Base-by-base conservation (phyloP, 345 rosid species). In the Boechera divaricarpa region DNA sequence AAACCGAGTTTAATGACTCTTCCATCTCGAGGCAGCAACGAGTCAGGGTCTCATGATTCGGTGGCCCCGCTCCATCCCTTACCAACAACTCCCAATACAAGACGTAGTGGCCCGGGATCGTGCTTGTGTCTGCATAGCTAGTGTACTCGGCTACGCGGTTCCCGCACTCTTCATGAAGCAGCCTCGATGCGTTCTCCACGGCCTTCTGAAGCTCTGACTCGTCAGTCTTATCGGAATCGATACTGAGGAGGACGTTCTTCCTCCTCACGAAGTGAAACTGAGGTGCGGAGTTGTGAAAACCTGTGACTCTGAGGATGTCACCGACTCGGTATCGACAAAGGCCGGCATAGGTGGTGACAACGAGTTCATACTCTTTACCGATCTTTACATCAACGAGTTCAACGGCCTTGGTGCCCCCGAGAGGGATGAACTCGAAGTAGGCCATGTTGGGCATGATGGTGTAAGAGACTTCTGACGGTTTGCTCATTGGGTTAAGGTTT, bases 371-470 rank as follows among this genome's bases (percentile, higher is more conserved):
- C 53, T 92, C 96, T 82, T 90, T 92, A 0, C 98, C 98, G 0
- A 91, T 80, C 75, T 95, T 89, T 12, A 95, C 90, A 10, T 91
- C 89, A 4, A 81, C 96, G 0, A 95, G 91, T 59, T 95, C 92
- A 28, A 80, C 79, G 52, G 77, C 63, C 55, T 74, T 79, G 55
- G 75, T 36, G 2, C 74, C 74, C 8, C 86, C 84, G 24, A 86
- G 92, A 10, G 97, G 98, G 10, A 92, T 65, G 72, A 94, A 94
- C 85, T 94, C 98, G 57, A 89, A 94, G 71, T 94, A 92, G 29
- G 91, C 93, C 98, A 94, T 94, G 89, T 89, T 90, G 3, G 98
- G 98, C 94, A 94, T 90, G 68, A 94, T 85, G 4, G 96, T 90
- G 78, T 94, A 94, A 10, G 94, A 87, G 41, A 94, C 98, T 69